phyloP scores from a whole-genome alignment of 768 basidiomycete genomes.

The Naganishia onofrii region DNA sequence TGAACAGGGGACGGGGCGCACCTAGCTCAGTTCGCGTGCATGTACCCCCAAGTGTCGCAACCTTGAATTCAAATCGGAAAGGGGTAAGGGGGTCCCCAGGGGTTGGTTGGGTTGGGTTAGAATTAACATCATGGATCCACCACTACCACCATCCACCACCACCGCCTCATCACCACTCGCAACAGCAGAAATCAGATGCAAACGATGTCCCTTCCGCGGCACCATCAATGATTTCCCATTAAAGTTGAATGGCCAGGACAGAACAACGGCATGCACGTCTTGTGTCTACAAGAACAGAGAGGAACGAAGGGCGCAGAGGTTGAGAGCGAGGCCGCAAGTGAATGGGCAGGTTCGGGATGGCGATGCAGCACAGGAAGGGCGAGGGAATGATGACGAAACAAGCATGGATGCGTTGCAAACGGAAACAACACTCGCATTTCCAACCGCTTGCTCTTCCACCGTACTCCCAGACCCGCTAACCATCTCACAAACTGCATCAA shows the following conservation, averaged over 20 bases:
- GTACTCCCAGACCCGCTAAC: not conserved
- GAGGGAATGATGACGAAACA: not conserved
- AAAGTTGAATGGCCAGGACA: conserved; percentile 16
- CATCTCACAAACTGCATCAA: not conserved
- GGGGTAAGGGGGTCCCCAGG: too few species aligned
- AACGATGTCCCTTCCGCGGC: conserved; percentile 7
- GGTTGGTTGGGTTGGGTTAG: too few species aligned
- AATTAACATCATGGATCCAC: not conserved
- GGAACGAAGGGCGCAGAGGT: conserved; percentile 2
- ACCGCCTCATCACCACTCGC: not conserved
- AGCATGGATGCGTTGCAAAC: not conserved
- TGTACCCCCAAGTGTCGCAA: not conserved
- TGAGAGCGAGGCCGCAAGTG: not conserved
- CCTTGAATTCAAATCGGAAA: not conserved
- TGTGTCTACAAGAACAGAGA: conserved; percentile 18
- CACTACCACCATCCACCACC: not conserved
- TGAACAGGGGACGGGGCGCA: too few species aligned
- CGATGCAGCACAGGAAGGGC: not conserved
- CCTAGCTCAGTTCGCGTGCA: too few species aligned
- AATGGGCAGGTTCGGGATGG: not conserved
- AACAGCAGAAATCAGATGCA: conserved; percentile 4
- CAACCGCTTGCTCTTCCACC: not conserved
- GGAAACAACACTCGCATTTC: conserved; percentile 11
- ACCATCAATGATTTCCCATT: conserved; percentile 15
- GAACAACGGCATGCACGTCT: conserved; percentile 1